These are phyloP conservation scores for Cutaneotrichosporon cyanovorans DNA, from an alignment of 1,284 basidiomycete species.

Conservation along the genomic window DNA sequence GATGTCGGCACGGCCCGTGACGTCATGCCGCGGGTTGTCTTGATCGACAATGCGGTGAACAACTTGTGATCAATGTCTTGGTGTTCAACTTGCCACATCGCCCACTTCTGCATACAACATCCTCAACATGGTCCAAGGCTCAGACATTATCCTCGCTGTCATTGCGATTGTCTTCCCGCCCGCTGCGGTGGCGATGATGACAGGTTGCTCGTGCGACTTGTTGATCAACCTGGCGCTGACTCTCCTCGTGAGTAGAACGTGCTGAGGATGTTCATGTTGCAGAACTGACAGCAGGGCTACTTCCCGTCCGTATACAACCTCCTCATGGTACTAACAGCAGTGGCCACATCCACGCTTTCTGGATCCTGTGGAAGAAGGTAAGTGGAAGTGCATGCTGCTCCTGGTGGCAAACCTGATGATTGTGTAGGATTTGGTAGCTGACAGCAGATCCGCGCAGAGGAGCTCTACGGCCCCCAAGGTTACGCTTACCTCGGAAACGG, in stretches of 20 bases:
- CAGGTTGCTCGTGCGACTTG: constrained; percentile 69
- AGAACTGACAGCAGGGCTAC: constrained; percentile 18
- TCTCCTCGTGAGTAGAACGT: constrained; percentile 13
- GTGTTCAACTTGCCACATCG: background rate
- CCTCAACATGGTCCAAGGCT: constrained; percentile 37
- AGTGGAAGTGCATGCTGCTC: background rate
- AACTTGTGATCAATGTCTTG: background rate
- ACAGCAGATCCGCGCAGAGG: constrained; percentile 60
- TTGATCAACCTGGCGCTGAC: constrained; percentile 60
- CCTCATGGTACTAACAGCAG: constrained; percentile 12
- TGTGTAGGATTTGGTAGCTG: background rate
- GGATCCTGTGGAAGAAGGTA: constrained; percentile 44
- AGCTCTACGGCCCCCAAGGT: constrained; percentile 60
- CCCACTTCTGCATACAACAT: background rate
- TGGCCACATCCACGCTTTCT: constrained; percentile 49
- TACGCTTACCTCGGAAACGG: constrained; percentile 49
- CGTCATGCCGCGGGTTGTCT: too few relatives aligned
- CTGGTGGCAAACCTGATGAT: background rate
- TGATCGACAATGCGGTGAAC: background rate
- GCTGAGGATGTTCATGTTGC: background rate
- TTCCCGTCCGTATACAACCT: constrained; percentile 16
- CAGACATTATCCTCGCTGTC: constrained; percentile 39
- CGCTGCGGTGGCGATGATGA: constrained; percentile 59
- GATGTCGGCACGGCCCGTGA: too few relatives aligned
- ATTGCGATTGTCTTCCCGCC: constrained; percentile 56